These are phyloP conservation scores for Pyrenochaeta sp. DNA, from an alignment of 2,329 filamentous ascomycete species.

Conservation along the genomic window DNA sequence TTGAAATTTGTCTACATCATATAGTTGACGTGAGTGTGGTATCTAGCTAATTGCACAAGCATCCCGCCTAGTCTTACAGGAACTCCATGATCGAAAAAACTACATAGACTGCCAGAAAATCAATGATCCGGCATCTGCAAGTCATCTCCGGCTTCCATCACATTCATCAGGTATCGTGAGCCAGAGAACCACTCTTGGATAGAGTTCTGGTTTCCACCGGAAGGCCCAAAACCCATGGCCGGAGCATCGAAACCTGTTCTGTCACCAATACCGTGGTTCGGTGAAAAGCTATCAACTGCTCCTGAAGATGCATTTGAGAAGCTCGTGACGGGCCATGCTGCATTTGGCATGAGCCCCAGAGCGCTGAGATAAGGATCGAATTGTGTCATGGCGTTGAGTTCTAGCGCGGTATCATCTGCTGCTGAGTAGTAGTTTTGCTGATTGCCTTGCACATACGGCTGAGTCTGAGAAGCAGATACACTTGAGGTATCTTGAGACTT, in stretches of 20 bases:
- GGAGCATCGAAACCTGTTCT: not conserved
- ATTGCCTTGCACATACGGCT: constrained; percentile 5
- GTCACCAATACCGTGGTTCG: constrained; percentile 2
- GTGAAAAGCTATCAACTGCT: constrained; percentile 10
- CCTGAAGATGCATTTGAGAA: constrained; percentile 9
- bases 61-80: too few species aligned
- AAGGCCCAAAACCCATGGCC: constrained; percentile 13
- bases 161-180: constrained; percentile 69
- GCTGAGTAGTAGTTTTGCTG: constrained; percentile 22
- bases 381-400: constrained; percentile 39
- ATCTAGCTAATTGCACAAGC: too few species aligned
- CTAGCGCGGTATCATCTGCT: constrained; percentile 19
- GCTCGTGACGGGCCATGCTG: constrained; percentile 29
- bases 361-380: constrained; percentile 72
- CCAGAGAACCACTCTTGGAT: constrained; percentile 72
- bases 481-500: constrained; percentile 55
- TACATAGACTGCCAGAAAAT: too few species aligned
- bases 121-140: constrained; percentile 45
- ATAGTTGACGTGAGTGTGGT: too few species aligned
- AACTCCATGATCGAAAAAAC: too few species aligned
- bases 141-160: constrained; percentile 66
- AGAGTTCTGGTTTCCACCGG: constrained; percentile 48
- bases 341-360: constrained; percentile 65
- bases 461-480: constrained; percentile 3
- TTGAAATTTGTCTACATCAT: too few species aligned